Evolutionary conservation across 305 asterid genomes (phyloP), one percentile per base, ranked within the genome.

Genomic region (Andrographis paniculata): DNA sequence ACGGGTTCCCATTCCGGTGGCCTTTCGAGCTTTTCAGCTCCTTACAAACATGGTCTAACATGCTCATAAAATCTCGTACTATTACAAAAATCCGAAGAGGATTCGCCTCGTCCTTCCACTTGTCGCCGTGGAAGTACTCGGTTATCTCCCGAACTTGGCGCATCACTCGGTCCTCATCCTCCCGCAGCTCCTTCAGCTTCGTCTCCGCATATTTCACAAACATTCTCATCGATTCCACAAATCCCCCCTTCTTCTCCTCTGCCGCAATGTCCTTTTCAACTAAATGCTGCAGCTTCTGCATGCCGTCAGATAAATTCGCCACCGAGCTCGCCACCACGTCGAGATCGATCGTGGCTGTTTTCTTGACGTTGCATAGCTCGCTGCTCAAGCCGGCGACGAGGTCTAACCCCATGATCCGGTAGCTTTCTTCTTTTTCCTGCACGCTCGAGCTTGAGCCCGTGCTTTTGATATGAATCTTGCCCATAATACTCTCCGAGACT

Each of bases 331-430:
- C 94, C n/a, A 91, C 72, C 52, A 80, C 94, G 21, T 82, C 94
- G 58, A 82, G 64, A 67, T 91, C 95, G 39, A 91, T 55, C 0
- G 86, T 80, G 7, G 98, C 98, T 15, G 95, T 83, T 63, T 83
- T 91, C 83, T 81, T 91, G 36, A 81, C 96, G 22, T 83, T 87
- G 76, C 89, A 80, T 3, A 91, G 80, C 74, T 91, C 99, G 1
- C 68, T 42, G 60, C 78, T 71, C 20, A 91, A 49, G 23, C 96
- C 78, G 1, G 78, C 80, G 16, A 91, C 95, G 12, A 91, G 88
- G 28, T 79, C 96, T 21, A 91, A 58, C 1, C 99, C 99, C 95
- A 91, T 86, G 52, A 64, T 71, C 49, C 71, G 63, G 75, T 82
- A 86, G 55, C 55, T 67, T 62, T 80, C 94, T 63, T 85, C 98